These are phyloP conservation scores for Lipomyces orientalis DNA, from an alignment of 805 yeast species.

Conservation along the genomic window DNA sequence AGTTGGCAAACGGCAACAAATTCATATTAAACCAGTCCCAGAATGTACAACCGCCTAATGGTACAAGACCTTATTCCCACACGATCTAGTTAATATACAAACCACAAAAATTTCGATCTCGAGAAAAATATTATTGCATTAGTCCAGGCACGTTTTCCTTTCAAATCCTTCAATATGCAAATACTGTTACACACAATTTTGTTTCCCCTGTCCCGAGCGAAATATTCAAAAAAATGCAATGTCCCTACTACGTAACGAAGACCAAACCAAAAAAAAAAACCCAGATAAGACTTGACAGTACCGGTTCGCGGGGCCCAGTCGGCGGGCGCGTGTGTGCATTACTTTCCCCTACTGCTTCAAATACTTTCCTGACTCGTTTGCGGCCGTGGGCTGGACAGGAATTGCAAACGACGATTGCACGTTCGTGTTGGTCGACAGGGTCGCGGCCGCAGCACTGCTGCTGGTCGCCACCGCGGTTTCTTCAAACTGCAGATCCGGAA, in stretches of 20 bases:
- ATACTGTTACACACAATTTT: not conserved
- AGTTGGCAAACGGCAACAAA: not conserved
- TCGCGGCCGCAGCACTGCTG: not conserved
- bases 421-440: not conserved
- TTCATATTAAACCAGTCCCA: not conserved
- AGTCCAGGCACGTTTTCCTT: not conserved
- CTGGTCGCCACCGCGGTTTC: conserved; percentile 6
- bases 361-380: conserved; percentile 15
- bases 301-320: not conserved
- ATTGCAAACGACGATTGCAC: conserved; percentile 6
- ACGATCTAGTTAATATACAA: not conserved
- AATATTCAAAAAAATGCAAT: too few species aligned
- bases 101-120: not conserved
- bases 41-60: too few species aligned
- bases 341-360: not conserved
- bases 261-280: not conserved
- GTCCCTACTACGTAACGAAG: not conserved
- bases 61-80: not conserved
- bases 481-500: conserved; percentile 28
- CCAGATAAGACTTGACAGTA: too few species aligned
- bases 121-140: not conserved
- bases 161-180: not conserved
- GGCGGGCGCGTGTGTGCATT: not conserved
- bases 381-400: conserved; percentile 18
- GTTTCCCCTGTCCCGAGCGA: not conserved